Conservation (phyloP, 192 early-diverging fungal species). For the Coemansia sp. region DNA sequence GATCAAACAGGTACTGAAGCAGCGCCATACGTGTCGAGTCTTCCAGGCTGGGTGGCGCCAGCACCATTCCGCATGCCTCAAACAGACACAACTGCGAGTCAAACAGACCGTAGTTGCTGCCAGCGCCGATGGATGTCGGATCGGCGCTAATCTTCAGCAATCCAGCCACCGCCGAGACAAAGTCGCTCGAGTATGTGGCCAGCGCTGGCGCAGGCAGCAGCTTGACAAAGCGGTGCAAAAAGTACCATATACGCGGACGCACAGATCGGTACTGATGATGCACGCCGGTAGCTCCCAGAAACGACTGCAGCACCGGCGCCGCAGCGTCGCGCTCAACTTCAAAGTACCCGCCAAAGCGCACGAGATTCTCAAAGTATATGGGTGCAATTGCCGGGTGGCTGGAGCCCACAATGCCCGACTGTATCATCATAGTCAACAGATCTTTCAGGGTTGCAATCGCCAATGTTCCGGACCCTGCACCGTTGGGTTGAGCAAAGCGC, state of each 20-base stretch:
- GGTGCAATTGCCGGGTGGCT: constrained; percentile 42
- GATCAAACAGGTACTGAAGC: constrained; percentile 69
- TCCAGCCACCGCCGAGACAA: constrained; percentile 56
- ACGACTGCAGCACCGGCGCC: constrained; percentile 44
- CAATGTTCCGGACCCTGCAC: not conserved
- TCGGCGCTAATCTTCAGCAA: constrained; percentile 73
- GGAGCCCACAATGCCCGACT: constrained; percentile 35
- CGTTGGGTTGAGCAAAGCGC: constrained; percentile 30
- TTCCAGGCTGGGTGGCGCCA: constrained; percentile 72
- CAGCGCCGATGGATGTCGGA: not conserved
- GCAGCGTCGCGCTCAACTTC: constrained; percentile 38
- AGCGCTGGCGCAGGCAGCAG: constrained; percentile 50
- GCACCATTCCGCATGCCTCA: constrained; percentile 90
- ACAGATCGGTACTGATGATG: constrained; percentile 71
- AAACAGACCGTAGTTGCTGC: constrained; percentile 57
- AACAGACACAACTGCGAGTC: constrained; percentile 86
- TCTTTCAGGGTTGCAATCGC: constrained; percentile 36
- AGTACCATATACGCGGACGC: constrained; percentile 80
- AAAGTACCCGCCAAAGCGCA: constrained; percentile 51
- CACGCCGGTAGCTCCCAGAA: constrained; percentile 60
- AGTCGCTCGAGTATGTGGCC: constrained; percentile 49
- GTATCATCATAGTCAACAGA: constrained; percentile 53
- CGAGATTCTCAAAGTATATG: constrained; percentile 47
- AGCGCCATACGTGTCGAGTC: constrained; percentile 68
- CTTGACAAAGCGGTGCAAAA: constrained; percentile 84